Evolutionary conservation across 257 asterid species (phyloP).

Genomic region (Solanum gandarillasii): DNA sequence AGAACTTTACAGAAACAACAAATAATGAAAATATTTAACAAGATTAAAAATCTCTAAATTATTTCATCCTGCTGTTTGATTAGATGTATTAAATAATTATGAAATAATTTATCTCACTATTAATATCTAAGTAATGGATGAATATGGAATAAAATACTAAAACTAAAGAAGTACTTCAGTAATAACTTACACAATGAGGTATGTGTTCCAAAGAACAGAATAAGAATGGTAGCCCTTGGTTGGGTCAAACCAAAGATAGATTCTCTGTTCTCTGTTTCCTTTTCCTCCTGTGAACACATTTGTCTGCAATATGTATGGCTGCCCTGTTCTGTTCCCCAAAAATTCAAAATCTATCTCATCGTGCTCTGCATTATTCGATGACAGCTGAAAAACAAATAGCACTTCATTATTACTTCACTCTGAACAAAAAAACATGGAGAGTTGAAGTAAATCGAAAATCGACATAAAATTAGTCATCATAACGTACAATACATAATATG

Average conservation of each 20-base stretch:
- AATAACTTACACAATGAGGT: constrained; percentile 13
- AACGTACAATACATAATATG: background rate
- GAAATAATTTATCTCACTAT: no score
- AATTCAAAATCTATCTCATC: constrained; percentile 40
- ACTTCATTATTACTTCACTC: background rate
- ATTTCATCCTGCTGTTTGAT: no score
- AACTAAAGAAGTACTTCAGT: no score
- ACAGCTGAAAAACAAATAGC: constrained; percentile 8
- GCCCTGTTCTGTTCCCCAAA: constrained; percentile 34
- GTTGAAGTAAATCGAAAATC: background rate
- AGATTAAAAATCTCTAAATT: background rate
- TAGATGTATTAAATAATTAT: no score
- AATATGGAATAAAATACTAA: no score
- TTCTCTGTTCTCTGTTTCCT: constrained; percentile 29
- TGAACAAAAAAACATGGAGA: background rate
- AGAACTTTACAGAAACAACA: background rate
- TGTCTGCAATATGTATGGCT: constrained; percentile 28
- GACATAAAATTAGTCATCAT: background rate
- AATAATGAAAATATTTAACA: background rate
- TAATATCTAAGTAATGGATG: no score
- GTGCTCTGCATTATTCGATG: constrained; percentile 24
- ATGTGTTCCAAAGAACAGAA: constrained; percentile 20
- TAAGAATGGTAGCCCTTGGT: constrained; percentile 22
- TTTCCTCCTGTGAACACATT: constrained; percentile 34
- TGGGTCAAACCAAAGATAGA: constrained; percentile 32